Percentiles rank a stretch among this genome's conserved stretches.
Evolutionary conservation across 2,329 filamentous ascomycete genomes (phyloP).

Genomic region (Talaromyces atroroseus): DNA sequence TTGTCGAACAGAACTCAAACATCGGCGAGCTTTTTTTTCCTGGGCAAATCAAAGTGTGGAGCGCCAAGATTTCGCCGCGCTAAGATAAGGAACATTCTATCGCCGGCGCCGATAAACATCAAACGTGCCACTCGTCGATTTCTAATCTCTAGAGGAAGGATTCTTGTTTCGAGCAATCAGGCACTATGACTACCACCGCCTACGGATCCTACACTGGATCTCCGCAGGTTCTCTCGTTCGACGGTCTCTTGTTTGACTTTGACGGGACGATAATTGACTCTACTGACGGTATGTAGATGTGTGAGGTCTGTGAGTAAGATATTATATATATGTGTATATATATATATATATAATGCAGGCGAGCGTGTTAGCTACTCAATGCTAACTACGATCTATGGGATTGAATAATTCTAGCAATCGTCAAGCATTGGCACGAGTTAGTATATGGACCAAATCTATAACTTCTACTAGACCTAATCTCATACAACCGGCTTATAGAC

Average conservation of each 20-base stretch:
- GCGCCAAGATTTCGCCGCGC: conserved; percentile 29
- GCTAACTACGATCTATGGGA: neutral
- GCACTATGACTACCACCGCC: conserved; percentile 24
- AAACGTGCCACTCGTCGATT: neutral
- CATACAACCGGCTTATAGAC: conserved; percentile 21
- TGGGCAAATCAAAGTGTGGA: conserved; percentile 8
- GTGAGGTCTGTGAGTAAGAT: neutral
- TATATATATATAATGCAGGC: neutral
- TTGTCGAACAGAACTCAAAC: conserved; percentile 13
- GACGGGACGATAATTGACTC: conserved; percentile 46
- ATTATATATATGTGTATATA: neutral
- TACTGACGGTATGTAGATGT: conserved; percentile 33
- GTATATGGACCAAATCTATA: conserved; percentile 16
- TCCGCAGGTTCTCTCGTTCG: conserved; percentile 33
- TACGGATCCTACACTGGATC: conserved; percentile 37
- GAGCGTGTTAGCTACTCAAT: neutral
- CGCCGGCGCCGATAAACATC: conserved; percentile 28
- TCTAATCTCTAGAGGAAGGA: neutral
- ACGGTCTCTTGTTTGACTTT: conserved; percentile 45
- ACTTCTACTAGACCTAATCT: neutral
- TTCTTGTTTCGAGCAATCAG: neutral
- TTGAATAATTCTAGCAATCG: conserved; percentile 45
- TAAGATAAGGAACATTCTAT: conserved; percentile 24
- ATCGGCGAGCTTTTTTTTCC: conserved; percentile 8
- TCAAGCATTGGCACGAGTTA: conserved; percentile 59